Percentiles rank a stretch among this genome's conserved stretches.
Conservation (phyloP, 192 early-diverging fungal species). For the Dispira parvispora region DNA sequence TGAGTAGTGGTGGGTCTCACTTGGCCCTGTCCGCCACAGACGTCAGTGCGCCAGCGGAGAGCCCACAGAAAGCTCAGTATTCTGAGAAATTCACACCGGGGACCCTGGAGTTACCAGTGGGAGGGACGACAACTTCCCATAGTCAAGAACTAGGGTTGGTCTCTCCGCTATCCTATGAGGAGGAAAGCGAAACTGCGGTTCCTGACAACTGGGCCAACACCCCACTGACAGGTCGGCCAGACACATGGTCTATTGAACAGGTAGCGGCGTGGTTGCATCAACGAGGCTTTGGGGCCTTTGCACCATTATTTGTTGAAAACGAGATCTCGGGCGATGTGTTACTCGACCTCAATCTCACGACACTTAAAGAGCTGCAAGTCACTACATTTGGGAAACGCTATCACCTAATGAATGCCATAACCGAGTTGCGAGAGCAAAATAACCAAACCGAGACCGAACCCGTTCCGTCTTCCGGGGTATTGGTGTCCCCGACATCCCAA, state of each 20-base stretch:
- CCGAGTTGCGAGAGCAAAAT: constrained; percentile 26
- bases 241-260: constrained; percentile 33
- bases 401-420: constrained; percentile 48
- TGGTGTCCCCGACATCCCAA: constrained; percentile 8
- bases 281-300: constrained; percentile 29
- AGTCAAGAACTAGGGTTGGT: neutral
- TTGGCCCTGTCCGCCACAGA: neutral
- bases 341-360: constrained; percentile 37
- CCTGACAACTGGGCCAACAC: neutral
- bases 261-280: constrained; percentile 39
- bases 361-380: constrained; percentile 49
- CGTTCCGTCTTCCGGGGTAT: neutral
- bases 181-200: neutral
- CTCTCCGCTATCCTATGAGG: neutral
- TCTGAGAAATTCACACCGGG: neutral
- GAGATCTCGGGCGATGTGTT: constrained; percentile 50
- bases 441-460: constrained; percentile 8
- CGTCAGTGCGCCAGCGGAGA: neutral
- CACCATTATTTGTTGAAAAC: constrained; percentile 40
- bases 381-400: constrained; percentile 42
- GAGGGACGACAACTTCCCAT: neutral
- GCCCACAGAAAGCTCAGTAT: neutral
- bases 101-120: neutral
- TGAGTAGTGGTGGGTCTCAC: neutral
- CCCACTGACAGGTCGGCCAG: constrained; percentile 17